Evolutionary conservation across 495 filamentous ascomycete genomes (phyloP), one percentile per base, ranked within the genome.

Genomic region (Emericellopsis terricola): DNA sequence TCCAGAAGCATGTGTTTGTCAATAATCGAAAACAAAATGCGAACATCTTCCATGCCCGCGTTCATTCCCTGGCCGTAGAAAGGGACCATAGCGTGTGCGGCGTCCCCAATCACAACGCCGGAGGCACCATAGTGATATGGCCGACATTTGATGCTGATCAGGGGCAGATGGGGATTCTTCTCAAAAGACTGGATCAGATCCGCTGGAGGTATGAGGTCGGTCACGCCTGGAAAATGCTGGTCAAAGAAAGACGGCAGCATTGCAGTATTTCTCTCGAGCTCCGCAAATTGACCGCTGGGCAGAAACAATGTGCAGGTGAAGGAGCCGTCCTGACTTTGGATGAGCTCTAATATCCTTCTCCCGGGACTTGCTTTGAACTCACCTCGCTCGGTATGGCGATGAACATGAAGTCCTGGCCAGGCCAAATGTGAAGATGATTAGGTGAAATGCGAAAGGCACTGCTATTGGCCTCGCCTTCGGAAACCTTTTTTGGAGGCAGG

Each of bases 361-460:
- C 32, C 18, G 20, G 16, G 26, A 33, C 10, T 11, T 15, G 11
- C 2, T 14, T 20, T 11, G 18, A 14, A 38, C 62, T 29, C 51
- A 71, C 69, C 10, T 73, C 60, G 33, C 76, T 82, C 0, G 89
- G 87, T 17, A 99, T 81, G 14, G 89, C 89, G 45, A 99, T 96
- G 55, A 99, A 99, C 89, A 99, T 96, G 49, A 83, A 80, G 9
- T 81, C 70, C 41, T 73, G 72, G 15, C 78, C 82, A 1, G 89
- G 89, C 89, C 89, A 99, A 55, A 99, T 99, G 51, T 99, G 89
- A 2, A 99, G 67, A 46, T 96, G 83, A 49, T 93, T 79, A 11
- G 83, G 81, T 0, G 80, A 83, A 36, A 94, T 81, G 19, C 60
- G 59, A 50, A 86, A 99, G 40, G 60, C 66, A 18, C 67, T 64